These are phyloP conservation scores for Amanita fuliginea DNA, from an alignment of 768 basidiomycete species.

Conservation along the genomic window DNA sequence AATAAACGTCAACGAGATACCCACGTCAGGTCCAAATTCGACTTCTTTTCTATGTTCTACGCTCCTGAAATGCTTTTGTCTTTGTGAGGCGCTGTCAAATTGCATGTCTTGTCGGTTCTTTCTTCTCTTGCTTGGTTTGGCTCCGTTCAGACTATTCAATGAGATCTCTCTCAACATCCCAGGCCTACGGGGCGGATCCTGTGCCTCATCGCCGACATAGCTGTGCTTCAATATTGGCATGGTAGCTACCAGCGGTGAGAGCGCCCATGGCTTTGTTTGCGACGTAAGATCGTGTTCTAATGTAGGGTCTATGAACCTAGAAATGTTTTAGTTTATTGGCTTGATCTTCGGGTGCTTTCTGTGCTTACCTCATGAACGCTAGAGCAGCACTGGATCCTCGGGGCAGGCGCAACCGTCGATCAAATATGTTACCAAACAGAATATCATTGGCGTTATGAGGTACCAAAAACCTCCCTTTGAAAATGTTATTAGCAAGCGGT, in stretches of 20 bases:
- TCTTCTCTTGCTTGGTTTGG: background rate
- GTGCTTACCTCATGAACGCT: slow-evolving; percentile 62
- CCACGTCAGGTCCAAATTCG: slow-evolving; percentile 54
- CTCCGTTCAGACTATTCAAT: background rate
- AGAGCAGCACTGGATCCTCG: slow-evolving; percentile 75
- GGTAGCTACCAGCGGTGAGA: slow-evolving; percentile 71
- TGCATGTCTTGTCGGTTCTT: slow-evolving; percentile 8
- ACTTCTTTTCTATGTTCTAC: slow-evolving; percentile 45
- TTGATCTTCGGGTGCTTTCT: slow-evolving; percentile 12
- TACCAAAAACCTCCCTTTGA: slow-evolving; percentile 59
- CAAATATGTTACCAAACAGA: slow-evolving; percentile 82
- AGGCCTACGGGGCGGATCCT: background rate
- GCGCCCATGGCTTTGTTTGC: slow-evolving; percentile 79
- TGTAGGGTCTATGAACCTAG: slow-evolving; percentile 79
- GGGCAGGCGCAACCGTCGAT: slow-evolving; percentile 65
- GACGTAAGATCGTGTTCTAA: slow-evolving; percentile 76
- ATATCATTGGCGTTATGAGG: slow-evolving; percentile 67
- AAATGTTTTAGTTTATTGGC: background rate
- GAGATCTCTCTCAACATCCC: background rate
- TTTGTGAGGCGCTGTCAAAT: slow-evolving; percentile 30
- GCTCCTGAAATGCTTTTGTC: slow-evolving; percentile 55
- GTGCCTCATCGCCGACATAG: slow-evolving; percentile 13
- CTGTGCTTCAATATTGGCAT: slow-evolving; percentile 67
- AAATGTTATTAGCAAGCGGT: background rate
- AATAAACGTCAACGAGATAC: slow-evolving; percentile 8